A percentile compares a stretch with the other conserved stretches of the same genome.
Conservation (phyloP, 1,139 yeast species). For the Arxiozyma heterogenica region DNA sequence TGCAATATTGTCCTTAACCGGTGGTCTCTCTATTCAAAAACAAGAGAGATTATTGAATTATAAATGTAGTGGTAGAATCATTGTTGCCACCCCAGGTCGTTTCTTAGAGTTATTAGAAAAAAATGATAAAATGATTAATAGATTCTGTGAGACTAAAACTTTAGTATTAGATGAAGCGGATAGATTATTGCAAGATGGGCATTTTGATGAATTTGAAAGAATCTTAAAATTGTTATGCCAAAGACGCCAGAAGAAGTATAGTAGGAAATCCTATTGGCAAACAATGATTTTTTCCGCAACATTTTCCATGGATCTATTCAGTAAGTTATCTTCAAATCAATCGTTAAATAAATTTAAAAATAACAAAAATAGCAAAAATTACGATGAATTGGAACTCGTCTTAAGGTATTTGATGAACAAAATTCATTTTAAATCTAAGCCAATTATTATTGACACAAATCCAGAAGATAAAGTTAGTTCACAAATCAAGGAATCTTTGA, state of each 20-base stretch:
- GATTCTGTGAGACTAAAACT: conserved; percentile 56
- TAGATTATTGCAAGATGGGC: conserved; percentile 88
- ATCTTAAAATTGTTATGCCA: conserved; percentile 50
- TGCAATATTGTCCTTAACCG: conserved; percentile 71
- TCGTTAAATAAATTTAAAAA: conserved; percentile 30
- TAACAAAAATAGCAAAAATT: conserved; percentile 31
- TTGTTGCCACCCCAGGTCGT: conserved; percentile 96
- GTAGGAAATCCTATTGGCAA: conserved; percentile 55
- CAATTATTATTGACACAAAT: conserved; percentile 70
- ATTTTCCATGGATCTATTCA: conserved; percentile 72
- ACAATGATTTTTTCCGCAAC: conserved; percentile 93
- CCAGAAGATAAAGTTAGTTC: conserved; percentile 77
- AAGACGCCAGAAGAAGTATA: conserved; percentile 14
- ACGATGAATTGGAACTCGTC: conserved; percentile 47
- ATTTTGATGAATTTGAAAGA: conserved; percentile 84
- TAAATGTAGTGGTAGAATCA: conserved; percentile 57
- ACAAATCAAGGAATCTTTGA: conserved; percentile 71
- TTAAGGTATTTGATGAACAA: conserved; percentile 48
- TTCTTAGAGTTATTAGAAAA: conserved; percentile 72
- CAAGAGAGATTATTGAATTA: conserved; percentile 70
- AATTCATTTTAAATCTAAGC: conserved; percentile 52
- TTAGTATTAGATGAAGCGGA: conserved; percentile 97
- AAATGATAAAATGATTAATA: conserved; percentile 42
- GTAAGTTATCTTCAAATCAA: conserved; percentile 46
- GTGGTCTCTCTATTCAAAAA: conserved; percentile 89